Conservation (phyloP, 2,329 filamentous ascomycete genomes). For the Penicillium sp. region DNA sequence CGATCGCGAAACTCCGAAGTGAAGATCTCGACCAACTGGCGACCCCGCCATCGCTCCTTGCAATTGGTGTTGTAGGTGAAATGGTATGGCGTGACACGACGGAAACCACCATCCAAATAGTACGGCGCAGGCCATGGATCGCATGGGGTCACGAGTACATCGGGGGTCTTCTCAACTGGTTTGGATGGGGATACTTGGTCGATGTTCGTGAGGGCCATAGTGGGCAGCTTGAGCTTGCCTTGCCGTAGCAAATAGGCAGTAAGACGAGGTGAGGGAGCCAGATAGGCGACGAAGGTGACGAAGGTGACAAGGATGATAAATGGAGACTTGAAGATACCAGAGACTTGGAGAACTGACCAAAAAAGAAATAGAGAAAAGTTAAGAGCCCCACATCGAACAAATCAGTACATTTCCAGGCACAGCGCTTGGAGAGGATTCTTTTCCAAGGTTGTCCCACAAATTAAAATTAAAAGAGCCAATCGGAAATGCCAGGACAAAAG, state of each 20-base stretch:
- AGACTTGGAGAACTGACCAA: no score
- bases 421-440: background rate
- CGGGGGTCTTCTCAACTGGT: conserved; percentile 24
- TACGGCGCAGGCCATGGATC: conserved; percentile 65
- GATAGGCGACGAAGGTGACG: conserved; percentile 5
- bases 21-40: conserved; percentile 82
- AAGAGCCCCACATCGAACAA: background rate
- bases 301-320: background rate
- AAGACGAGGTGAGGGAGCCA: conserved; percentile 41
- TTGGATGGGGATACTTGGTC: conserved; percentile 31
- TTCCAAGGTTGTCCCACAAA: background rate
- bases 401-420: background rate
- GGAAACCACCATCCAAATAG: conserved; percentile 74
- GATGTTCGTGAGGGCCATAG: conserved; percentile 38
- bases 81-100: conserved; percentile 49
- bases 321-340: background rate
- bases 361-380: background rate
- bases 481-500: no score
- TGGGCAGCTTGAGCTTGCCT: conserved; percentile 33
- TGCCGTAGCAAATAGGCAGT: conserved; percentile 40
- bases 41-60: conserved; percentile 87
- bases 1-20: conserved; percentile 88
- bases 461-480: background rate
- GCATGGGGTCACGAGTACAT: conserved; percentile 33
- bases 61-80: conserved; percentile 36